Base-by-base conservation (phyloP, 2,329 filamentous ascomycete genomes). In the Hypoxylon sp. region DNA sequence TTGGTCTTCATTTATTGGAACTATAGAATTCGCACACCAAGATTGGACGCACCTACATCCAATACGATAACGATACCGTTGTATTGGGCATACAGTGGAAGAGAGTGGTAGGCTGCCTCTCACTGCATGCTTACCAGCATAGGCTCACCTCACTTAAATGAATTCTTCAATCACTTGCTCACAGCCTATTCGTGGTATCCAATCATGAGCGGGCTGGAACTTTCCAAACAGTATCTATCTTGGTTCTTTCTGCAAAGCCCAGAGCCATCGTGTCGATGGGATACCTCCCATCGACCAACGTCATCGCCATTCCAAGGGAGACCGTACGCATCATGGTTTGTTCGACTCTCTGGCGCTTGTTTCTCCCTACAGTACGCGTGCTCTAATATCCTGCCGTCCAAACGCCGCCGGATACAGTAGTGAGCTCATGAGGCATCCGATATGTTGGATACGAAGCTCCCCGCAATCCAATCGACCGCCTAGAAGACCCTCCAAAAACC, bases 31-130 rank as follows among this genome's bases (percentile, higher is more conserved):
- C 49, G 27, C 61, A 57, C 55, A 60, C 66, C 44, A 59, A 49
- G 13, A 56, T 58, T 49, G 63, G 63, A 50, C 37, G 30, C 48
- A 57, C 51, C 8, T 65, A 61, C 55, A 64, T 58, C 66, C 69
- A 69, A 71, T 66, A 69, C 69, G 69, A 69, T 66, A 51, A 30
- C 63, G 58, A 69, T 61, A 68, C 51, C 48, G 64, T 68, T 54
- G 64, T 64, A 69, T 66, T 58, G 60, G 59, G 53, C 69, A 66
- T 44, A 60, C 53, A 37, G 25, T 27, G 25, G 25, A 27, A 27
- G 25, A 27, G 25, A 35, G 55, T 58, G 69, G 68, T 51, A 69
- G 71, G 71, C 46, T 69, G 64, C 66, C 71, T 71, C 69, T 71
- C 49, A 68, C 70, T 68, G 64, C 70, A 66, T 63, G 63, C 65